Evolutionary conservation across 2,329 filamentous ascomycete genomes (phyloP), one percentile per base, ranked within the genome.

Genomic region (Juglanconis sp.): DNA sequence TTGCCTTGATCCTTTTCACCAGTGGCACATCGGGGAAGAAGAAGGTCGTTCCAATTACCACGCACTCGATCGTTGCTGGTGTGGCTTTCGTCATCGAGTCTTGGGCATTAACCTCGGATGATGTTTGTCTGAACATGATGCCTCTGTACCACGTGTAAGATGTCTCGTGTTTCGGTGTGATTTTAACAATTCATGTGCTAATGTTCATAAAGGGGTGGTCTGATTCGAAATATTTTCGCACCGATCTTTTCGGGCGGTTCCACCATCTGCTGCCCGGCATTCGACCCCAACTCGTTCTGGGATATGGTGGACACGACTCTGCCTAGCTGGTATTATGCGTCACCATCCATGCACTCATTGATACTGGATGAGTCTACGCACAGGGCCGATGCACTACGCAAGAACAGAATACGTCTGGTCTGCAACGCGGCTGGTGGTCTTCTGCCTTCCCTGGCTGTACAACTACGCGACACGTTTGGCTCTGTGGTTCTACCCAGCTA

Each of bases 311-410:
- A 81, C 66, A 78, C 81, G 5, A 81, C 92, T 77, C 81, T 86
- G 65, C 92, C 91, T 32, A 96, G 91, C 72, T 96, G 92, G 92
- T 96, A 95, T 76, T 95, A 91, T 0, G 92, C 92, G 1, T 92
- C 95, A n/a, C 92, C 92, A 1, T 96, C 92, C 0, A 96, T 96
- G 71, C 92, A 96, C 74, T 91, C 95, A 71, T 94, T 96, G 68
- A 81, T 96, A 4, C 85, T 96, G 61, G 91, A 89, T 76, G 87
- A 83, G 66, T 86, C 89, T 6, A 73, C 84, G 3, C 92, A 91
- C 4, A 82, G 72, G 58, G 87, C 88, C 1, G 34, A 48, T 15
- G 54, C 61, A 15, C 79, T 87, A 59, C 90, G 90, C 2, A 72
- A 81, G 15, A 95, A 40, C 51, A 54, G 36, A 17, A 61, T 96